Conservation (phyloP, 345 rosid species). For the Leavenworthia alabamica region DNA sequence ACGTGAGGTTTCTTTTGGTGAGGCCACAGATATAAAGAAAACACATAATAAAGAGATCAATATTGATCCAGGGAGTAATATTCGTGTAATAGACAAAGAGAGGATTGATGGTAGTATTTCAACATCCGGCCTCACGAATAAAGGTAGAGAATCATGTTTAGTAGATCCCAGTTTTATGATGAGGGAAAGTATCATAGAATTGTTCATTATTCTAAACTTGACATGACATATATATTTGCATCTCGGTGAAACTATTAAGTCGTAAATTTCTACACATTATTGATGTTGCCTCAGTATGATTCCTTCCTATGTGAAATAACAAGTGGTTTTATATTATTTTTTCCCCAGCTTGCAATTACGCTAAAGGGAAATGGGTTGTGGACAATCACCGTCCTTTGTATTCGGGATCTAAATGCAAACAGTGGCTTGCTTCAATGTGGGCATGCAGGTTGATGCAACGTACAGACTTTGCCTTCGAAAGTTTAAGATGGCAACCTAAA, state of each 20-base stretch:
- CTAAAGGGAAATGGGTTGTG: constrained; percentile 88
- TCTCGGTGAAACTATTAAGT: background rate
- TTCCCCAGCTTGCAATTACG: constrained; percentile 60
- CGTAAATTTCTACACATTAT: background rate
- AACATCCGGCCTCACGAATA: background rate
- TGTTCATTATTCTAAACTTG: constrained; percentile 5
- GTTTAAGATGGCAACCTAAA: constrained; percentile 76
- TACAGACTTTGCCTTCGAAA: constrained; percentile 72
- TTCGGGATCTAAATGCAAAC: constrained; percentile 77
- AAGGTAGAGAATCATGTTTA: constrained; percentile 10
- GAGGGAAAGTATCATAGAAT: background rate
- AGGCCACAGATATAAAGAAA: constrained; percentile 3
- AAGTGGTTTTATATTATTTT: background rate
- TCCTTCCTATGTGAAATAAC: background rate
- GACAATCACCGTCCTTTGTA: constrained; percentile 65
- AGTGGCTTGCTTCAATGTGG: constrained; percentile 92
- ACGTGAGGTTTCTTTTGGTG: constrained; percentile 13
- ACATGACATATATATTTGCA: constrained; percentile 4
- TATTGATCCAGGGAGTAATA: background rate
- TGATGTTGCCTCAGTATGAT: background rate
- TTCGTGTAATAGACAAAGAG: constrained; percentile 15
- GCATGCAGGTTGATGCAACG: constrained; percentile 89
- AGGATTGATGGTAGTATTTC: constrained; percentile 18
- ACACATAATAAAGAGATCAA: constrained; percentile 1
- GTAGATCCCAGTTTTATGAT: constrained; percentile 1